Evolutionary conservation across 495 filamentous ascomycete genomes (phyloP).

Genomic region (Clavariopsis aquatica): DNA sequence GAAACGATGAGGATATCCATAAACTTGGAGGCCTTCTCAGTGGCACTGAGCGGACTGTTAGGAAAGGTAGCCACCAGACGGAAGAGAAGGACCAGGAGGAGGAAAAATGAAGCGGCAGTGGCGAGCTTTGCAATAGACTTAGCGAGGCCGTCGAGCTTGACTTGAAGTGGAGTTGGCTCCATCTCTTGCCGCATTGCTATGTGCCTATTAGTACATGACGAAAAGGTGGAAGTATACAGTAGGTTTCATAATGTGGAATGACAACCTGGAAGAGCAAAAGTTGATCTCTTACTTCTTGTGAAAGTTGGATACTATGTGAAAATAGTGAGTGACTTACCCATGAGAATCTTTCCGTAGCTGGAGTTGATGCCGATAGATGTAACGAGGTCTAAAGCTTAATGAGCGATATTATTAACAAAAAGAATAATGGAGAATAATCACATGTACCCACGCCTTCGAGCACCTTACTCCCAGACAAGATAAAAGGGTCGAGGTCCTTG

Average conservation of each 20-base stretch:
- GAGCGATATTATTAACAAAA: too few relatives aligned
- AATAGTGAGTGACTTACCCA: too few relatives aligned
- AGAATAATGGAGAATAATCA: too few relatives aligned
- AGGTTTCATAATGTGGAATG: too few relatives aligned
- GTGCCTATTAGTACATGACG: too few relatives aligned
- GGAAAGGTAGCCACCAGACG: constrained; percentile 74
- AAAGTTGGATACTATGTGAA: too few relatives aligned
- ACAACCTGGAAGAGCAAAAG: too few relatives aligned
- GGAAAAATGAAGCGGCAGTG: constrained; percentile 74
- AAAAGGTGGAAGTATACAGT: too few relatives aligned
- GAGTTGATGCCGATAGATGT: constrained; percentile 85
- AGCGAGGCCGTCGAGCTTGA: constrained; percentile 85
- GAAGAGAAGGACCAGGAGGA: constrained; percentile 90
- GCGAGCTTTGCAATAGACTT: constrained; percentile 94
- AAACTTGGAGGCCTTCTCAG: constrained; percentile 82
- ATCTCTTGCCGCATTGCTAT: constrained; percentile 83
- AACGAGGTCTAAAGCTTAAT: too few relatives aligned
- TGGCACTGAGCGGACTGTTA: constrained; percentile 55
- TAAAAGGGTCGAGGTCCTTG: constrained; percentile 88
- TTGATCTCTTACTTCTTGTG: too few relatives aligned
- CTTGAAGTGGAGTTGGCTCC: constrained; percentile 91
- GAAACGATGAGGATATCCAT: constrained; percentile 72
- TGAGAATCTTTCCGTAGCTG: constrained; percentile 87
- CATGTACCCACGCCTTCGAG: constrained; percentile 74
- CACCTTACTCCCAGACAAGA: constrained; percentile 88